Percentiles rank a stretch among this genome's conserved stretches.
Conservation (phyloP, 164 flowering plant genomes). For the Tetrastigma voinierianum region DNA sequence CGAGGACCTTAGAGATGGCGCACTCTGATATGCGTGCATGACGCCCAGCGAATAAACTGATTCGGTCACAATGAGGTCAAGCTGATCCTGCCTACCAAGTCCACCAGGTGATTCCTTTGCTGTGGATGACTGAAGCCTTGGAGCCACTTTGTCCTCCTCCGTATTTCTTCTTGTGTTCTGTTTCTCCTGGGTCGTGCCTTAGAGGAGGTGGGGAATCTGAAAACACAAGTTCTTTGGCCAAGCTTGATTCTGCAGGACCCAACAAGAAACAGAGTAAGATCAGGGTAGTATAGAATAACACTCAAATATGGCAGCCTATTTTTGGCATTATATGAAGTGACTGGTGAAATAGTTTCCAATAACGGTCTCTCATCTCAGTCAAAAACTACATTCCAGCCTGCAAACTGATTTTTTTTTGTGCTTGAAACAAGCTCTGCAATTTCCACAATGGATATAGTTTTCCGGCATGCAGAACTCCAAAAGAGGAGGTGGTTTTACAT, state of each 20-base stretch:
- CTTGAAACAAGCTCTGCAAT: too few species aligned
- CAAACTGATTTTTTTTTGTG: too few species aligned
- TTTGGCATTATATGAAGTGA: background rate
- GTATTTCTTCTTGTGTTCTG: conserved; percentile 26
- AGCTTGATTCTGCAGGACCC: conserved; percentile 33
- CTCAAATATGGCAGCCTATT: background rate
- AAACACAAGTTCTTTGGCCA: conserved; percentile 31
- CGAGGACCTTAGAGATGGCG: conserved; percentile 70
- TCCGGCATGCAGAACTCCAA: background rate
- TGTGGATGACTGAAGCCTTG: conserved; percentile 46
- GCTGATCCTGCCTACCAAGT: conserved; percentile 68
- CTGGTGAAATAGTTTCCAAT: background rate
- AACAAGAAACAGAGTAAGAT: background rate
- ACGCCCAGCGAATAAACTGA: conserved; percentile 92
- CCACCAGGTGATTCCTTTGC: conserved; percentile 79
- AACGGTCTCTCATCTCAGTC: too few species aligned
- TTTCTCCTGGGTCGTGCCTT: conserved; percentile 18
- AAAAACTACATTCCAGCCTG: too few species aligned
- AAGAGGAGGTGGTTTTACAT: background rate
- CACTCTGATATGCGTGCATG: conserved; percentile 74
- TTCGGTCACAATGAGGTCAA: conserved; percentile 69
- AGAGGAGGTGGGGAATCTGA: conserved; percentile 22
- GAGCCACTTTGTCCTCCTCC: conserved; percentile 30
- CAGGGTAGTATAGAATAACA: background rate
- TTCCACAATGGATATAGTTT: too few species aligned